These are phyloP conservation scores for Fagus crenata DNA, from an alignment of 306 rosid species.

Conservation along the genomic window DNA sequence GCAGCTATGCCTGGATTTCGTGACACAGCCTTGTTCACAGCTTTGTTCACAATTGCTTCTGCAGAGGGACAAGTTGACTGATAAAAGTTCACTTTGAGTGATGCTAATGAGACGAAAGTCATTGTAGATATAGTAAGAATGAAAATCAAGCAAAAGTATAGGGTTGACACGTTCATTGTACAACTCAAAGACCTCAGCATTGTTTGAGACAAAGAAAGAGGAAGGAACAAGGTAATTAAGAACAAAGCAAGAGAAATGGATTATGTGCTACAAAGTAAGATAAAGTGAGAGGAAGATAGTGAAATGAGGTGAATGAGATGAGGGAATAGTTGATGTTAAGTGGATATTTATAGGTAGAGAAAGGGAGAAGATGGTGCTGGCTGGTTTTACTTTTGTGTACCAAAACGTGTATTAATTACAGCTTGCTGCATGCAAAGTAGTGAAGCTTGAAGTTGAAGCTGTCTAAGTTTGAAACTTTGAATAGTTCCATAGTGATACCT, in stretches of 20 bases:
- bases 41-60: conserved; percentile 33
- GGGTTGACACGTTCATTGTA: neutral
- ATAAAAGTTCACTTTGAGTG: conserved; percentile 34
- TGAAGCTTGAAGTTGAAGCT: neutral
- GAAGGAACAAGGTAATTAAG: neutral
- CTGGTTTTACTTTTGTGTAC: neutral
- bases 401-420: neutral
- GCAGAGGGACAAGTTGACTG: conserved; percentile 30
- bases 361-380: conserved; percentile 4
- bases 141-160: neutral
- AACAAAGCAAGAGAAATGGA: neutral
- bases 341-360: conserved; percentile 8
- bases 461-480: conserved; percentile 18
- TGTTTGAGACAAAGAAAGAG: neutral
- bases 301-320: neutral
- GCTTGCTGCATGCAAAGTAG: neutral
- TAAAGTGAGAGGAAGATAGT: neutral
- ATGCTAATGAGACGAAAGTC: conserved; percentile 16
- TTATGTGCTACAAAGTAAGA: neutral
- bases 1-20: conserved; percentile 36
- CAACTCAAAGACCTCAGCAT: neutral
- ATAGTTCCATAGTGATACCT: neutral
- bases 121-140: neutral
- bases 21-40: conserved; percentile 32
- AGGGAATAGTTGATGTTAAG: neutral